phyloP scores from a whole-genome alignment of 768 basidiomycete genomes.

The Tremella fuciformis region DNA sequence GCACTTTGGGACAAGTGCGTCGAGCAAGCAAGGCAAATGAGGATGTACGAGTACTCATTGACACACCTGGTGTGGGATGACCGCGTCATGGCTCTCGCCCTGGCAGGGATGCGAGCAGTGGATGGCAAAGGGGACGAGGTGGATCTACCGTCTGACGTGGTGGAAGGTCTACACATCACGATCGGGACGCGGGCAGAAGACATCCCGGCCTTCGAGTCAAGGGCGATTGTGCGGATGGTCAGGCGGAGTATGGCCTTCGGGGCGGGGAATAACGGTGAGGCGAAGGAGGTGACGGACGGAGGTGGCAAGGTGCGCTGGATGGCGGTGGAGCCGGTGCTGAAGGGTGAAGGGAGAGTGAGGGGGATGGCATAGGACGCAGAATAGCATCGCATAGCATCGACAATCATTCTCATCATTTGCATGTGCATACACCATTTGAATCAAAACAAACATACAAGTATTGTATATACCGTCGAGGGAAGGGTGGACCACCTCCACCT shows the following conservation, averaged over 20 bases:
- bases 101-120: conserved; percentile 59
- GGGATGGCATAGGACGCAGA: conserved; percentile 39
- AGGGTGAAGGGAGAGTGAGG: conserved; percentile 44
- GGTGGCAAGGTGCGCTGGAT: conserved; percentile 32
- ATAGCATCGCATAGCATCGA: background rate
- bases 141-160: conserved; percentile 57
- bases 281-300: conserved; percentile 27
- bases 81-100: conserved; percentile 73
- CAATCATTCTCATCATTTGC: too few relatives aligned
- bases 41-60: conserved; percentile 64
- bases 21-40: conserved; percentile 55
- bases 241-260: conserved; percentile 17
- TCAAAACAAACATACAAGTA: too few relatives aligned
- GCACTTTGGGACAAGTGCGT: conserved; percentile 61
- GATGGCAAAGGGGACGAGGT: conserved; percentile 36
- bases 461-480: too few relatives aligned
- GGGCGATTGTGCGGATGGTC: conserved; percentile 37
- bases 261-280: conserved; percentile 32
- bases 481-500: too few relatives aligned
- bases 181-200: conserved; percentile 65
- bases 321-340: conserved; percentile 18
- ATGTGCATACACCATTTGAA: too few relatives aligned
- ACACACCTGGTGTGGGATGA: conserved; percentile 68
- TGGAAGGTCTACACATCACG: conserved; percentile 72
- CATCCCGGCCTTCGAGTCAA: conserved; percentile 69